Evolutionary conservation across 2,329 filamentous ascomycete species (phyloP).

Genomic region (Neurospora sp.): DNA sequence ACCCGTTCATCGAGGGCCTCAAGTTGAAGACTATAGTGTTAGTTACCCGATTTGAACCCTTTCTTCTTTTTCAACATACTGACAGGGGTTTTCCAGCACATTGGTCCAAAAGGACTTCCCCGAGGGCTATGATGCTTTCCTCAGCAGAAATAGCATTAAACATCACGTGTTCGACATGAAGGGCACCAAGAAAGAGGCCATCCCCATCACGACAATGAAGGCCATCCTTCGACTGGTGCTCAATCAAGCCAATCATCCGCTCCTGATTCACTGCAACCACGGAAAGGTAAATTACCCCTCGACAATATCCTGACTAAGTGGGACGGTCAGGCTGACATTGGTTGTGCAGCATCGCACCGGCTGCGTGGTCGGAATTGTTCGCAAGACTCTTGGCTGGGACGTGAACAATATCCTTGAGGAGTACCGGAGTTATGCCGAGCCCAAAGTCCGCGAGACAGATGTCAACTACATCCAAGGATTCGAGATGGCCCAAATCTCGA

Average conservation of each 20-base stretch:
- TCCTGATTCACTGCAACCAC: slow-evolving; percentile 89
- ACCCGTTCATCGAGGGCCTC: slow-evolving; percentile 56
- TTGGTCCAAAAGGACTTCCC: slow-evolving; percentile 53
- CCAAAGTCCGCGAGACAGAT: slow-evolving; percentile 51
- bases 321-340: background rate
- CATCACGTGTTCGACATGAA: slow-evolving; percentile 70
- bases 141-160: slow-evolving; percentile 54
- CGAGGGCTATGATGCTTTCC: slow-evolving; percentile 48
- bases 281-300: slow-evolving; percentile 49
- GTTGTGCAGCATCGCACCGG: slow-evolving; percentile 66
- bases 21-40: slow-evolving; percentile 72
- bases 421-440: slow-evolving; percentile 56
- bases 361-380: slow-evolving; percentile 72
- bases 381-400: slow-evolving; percentile 62
- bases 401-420: slow-evolving; percentile 55
- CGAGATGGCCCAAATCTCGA: slow-evolving; percentile 27
- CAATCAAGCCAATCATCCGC: slow-evolving; percentile 63
- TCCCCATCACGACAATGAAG: slow-evolving; percentile 56
- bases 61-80: background rate
- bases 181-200: slow-evolving; percentile 76
- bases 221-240: slow-evolving; percentile 62
- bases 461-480: slow-evolving; percentile 47
- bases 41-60: slow-evolving; percentile 20
- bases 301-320: background rate
- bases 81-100: slow-evolving; percentile 32